Evolutionary conservation across 2,329 filamentous ascomycete genomes (phyloP).

Genomic region (Monilinia vaccinii-corymbosi): DNA sequence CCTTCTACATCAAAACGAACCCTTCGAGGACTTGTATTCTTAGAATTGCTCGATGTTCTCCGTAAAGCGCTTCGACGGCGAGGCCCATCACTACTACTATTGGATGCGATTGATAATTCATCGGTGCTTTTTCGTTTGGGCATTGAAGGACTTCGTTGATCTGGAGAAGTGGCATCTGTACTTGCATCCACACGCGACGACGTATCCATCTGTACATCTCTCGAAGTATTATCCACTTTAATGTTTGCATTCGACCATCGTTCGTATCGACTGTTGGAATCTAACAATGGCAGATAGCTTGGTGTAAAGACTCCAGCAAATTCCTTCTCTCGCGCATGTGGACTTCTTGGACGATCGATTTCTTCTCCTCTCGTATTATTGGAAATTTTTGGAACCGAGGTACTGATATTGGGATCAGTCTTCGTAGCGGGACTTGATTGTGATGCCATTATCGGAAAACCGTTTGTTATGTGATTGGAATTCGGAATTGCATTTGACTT

Average conservation of each 20-base stretch:
- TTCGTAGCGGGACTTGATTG: neutral
- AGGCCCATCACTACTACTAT: constrained; percentile 44
- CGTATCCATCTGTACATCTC: constrained; percentile 16
- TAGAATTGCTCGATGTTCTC: constrained; percentile 42
- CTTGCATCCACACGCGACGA: constrained; percentile 18
- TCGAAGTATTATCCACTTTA: constrained; percentile 9
- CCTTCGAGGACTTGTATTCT: constrained; percentile 45
- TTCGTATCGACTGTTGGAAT: constrained; percentile 30
- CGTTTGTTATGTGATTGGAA: constrained; percentile 3
- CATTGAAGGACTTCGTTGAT: constrained; percentile 18
- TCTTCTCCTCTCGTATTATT: constrained; percentile 13
- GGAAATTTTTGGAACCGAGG: neutral
- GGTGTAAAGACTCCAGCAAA: constrained; percentile 56
- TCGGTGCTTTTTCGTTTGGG: constrained; percentile 28
- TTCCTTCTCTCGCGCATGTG: constrained; percentile 48
- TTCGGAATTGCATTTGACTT: neutral
- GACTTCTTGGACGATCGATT: constrained; percentile 34
- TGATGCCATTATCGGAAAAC: neutral
- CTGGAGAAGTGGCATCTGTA: constrained; percentile 19
- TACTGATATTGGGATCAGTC: neutral
- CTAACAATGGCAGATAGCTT: constrained; percentile 52
- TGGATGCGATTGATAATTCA: constrained; percentile 39
- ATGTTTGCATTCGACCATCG: constrained; percentile 5
- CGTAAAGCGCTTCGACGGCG: constrained; percentile 48
- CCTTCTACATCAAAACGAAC: constrained; percentile 55